These are phyloP conservation scores for Coriolopsis trogii DNA, from an alignment of 1,284 basidiomycete genomes.

Conservation along the genomic window DNA sequence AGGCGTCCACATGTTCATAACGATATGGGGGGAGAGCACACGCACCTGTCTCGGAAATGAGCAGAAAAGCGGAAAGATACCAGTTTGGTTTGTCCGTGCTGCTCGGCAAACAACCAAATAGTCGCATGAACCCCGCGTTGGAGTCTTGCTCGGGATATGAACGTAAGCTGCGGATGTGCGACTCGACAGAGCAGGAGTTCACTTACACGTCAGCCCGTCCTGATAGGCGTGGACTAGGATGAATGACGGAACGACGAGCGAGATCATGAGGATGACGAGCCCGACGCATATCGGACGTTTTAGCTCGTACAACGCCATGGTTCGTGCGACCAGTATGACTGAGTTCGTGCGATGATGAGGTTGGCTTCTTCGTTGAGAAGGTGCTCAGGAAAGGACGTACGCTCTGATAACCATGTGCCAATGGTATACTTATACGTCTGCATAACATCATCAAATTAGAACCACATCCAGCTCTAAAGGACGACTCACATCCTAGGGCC, in stretches of 20 bases:
- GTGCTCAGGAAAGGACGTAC: neutral
- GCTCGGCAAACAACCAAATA: slow-evolving; percentile 10
- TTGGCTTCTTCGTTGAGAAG: neutral
- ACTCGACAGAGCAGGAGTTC: neutral
- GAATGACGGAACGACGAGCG: slow-evolving; percentile 1
- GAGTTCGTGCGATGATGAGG: neutral
- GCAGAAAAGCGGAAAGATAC: neutral
- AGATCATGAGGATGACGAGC: neutral
- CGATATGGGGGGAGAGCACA: neutral
- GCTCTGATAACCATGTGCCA: slow-evolving; percentile 4
- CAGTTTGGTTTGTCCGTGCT: slow-evolving; percentile 4
- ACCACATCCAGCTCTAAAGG: neutral
- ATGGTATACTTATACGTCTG: slow-evolving; percentile 1
- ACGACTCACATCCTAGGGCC: neutral
- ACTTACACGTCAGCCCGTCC: neutral
- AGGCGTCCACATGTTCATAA: neutral
- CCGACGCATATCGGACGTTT: neutral
- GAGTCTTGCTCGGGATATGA: neutral
- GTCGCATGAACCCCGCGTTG: neutral
- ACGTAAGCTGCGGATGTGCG: neutral
- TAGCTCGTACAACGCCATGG: slow-evolving; percentile 9
- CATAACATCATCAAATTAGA: neutral
- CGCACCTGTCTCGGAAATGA: slow-evolving; percentile 8
- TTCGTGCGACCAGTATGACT: slow-evolving; percentile 10
- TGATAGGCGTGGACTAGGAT: neutral